Evolutionary conservation across 805 yeast species (phyloP).

Genomic region (Sugiyamaella boreocaroliniensis): DNA sequence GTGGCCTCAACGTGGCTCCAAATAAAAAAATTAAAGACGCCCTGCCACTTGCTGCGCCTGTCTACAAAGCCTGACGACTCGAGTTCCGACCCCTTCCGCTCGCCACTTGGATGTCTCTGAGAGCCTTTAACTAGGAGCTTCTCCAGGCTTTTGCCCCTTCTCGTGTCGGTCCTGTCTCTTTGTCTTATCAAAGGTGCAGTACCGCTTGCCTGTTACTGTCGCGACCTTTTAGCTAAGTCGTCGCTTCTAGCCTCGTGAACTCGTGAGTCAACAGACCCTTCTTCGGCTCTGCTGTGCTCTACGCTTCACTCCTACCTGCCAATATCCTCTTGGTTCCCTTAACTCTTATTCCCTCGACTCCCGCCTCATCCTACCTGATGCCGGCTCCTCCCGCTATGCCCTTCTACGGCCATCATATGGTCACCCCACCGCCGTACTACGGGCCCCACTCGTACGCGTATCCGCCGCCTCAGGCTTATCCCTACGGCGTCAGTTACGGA

Average conservation of each 20-base stretch:
- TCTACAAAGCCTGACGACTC: neutral
- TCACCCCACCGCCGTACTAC: constrained; percentile 17
- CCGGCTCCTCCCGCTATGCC: constrained; percentile 4
- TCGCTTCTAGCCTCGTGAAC: constrained; percentile 6
- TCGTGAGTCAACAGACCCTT: neutral
- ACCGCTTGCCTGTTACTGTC: neutral
- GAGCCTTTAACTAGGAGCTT: constrained; percentile 9
- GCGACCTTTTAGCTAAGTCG: constrained; percentile 25
- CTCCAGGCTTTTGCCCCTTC: neutral
- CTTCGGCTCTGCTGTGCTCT: neutral
- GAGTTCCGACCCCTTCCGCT: neutral
- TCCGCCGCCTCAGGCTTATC: constrained; percentile 5
- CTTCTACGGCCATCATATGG: constrained; percentile 12
- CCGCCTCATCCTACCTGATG: constrained; percentile 1
- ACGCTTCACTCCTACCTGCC: neutral
- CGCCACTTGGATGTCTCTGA: neutral
- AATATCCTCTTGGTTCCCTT: neutral
- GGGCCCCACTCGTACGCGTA: neutral
- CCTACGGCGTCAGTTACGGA: too few species aligned
- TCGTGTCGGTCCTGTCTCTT: neutral
- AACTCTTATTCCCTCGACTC: neutral
- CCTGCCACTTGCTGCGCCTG: neutral
- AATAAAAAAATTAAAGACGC: too few species aligned
- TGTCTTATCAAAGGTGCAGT: neutral
- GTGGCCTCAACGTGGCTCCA: too few species aligned